Base-by-base conservation (phyloP, 768 basidiomycete genomes). In the Phanerochaete sordida region DNA sequence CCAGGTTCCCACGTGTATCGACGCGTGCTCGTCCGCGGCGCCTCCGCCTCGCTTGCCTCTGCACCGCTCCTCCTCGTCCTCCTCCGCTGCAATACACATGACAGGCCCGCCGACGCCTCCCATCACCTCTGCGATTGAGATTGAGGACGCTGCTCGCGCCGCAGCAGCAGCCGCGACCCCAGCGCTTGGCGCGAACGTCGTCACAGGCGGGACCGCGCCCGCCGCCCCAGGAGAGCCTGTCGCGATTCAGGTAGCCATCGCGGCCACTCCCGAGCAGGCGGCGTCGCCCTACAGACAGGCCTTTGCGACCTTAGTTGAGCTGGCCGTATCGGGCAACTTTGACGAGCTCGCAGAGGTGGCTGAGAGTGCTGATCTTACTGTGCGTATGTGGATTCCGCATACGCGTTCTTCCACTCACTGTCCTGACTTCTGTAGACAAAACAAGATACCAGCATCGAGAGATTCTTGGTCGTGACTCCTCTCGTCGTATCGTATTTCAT, bases 401-500 rank as follows among this genome's bases (percentile, higher is more conserved):
- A 28, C 53, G 52, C 27, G 24, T 58, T 21, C 16, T 3, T 19
- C 39, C 19, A 19, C 43, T 63, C 28, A 63, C 31, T 47, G 7
- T 44, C 24, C 23, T 23, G 28, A 7, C 19, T 21, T 35, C 48
- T 45, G n/a, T 37, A 74, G 73, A 62, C 62, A 3, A 63, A 59
- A 1, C 33, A 65, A n/a, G 68, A 69, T 37, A 55, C 60, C 16
- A 60, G 70, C 39, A 54, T 56, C 1, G 62, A 66, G n/a, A 65
- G 71, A 8, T 58, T 90, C 21, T 72, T 88, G 35, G 66, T 87
- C 33, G 76, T 80, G 12, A 78, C 79, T 3, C 87, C 88, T 15
- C 72, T 90, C 31, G 82, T 88, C 23, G 77, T 91, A 13, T 79
- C 81, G 4, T 86, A 89, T 72, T 75, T 90, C 45, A 85, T 86